Evolutionary conservation across 2,329 filamentous ascomycete species (phyloP).

Genomic region (Beauveria pseudobassiana): DNA sequence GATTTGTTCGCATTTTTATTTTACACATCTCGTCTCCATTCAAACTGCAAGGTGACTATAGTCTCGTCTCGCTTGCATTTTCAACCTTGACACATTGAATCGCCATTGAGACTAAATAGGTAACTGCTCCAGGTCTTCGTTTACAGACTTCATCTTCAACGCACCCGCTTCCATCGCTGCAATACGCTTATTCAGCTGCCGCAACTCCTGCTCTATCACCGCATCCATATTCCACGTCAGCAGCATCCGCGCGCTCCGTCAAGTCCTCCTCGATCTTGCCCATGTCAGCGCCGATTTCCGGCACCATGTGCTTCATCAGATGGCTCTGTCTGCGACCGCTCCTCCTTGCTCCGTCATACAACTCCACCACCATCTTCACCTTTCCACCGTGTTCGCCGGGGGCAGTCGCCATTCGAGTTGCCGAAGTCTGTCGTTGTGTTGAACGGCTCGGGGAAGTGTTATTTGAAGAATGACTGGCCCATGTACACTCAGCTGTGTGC

Average conservation of each 20-base stretch:
- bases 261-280: neutral
- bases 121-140: no score
- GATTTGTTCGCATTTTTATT: neutral
- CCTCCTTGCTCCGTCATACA: conserved; percentile 43
- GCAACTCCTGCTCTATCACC: neutral
- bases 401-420: neutral
- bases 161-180: neutral
- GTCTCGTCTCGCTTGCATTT: no score
- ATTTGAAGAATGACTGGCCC: no score
- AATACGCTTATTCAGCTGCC: neutral
- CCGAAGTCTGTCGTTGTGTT: no score
- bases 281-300: neutral
- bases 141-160: no score
- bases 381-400: neutral
- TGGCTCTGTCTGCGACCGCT: conserved; percentile 26
- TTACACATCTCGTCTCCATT: neutral
- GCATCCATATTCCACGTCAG: neutral
- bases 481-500: no score
- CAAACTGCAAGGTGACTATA: no score
- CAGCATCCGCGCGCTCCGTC: neutral
- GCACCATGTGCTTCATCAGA: conserved; percentile 12
- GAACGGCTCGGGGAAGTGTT: no score
- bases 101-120: no score
- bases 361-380: conserved; percentile 16
- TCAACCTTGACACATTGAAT: no score